phyloP scores from a whole-genome alignment of 805 yeast species.

The Kockiozyma suomiensis region DNA sequence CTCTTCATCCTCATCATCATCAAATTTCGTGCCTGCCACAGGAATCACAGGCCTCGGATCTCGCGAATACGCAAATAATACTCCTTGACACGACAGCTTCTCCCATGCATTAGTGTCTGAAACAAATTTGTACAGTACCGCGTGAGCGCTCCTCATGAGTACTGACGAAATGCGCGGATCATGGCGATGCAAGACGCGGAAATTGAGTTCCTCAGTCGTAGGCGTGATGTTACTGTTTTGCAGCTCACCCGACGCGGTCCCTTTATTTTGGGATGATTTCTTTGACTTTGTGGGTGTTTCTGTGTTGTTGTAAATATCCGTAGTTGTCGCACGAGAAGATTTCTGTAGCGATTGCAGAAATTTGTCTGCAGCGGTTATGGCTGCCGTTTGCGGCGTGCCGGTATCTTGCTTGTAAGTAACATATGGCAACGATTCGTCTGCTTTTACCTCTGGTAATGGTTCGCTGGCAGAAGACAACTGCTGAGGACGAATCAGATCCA shows the following conservation, averaged over 20 bases:
- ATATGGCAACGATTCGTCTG: not conserved
- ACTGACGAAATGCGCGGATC: conserved; percentile 45
- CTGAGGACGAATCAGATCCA: conserved; percentile 1
- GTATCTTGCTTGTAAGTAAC: conserved; percentile 2
- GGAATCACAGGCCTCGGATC: conserved; percentile 10
- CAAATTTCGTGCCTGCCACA: not conserved
- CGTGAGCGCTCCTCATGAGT: conserved; percentile 45
- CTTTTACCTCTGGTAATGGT: not conserved
- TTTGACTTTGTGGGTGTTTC: not conserved
- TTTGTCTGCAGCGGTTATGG: conserved; percentile 11
- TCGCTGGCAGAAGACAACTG: too few species aligned
- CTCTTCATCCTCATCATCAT: not conserved
- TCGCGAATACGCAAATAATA: conserved; percentile 46
- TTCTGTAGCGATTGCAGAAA: conserved; percentile 26
- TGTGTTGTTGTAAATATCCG: not conserved
- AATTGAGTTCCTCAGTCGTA: conserved; percentile 35
- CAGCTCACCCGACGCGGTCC: too few species aligned
- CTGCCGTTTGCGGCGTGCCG: conserved; percentile 9
- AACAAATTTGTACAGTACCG: conserved; percentile 47
- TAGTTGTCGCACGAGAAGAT: not conserved
- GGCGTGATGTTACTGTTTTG: not conserved
- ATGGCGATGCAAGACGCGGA: conserved; percentile 42
- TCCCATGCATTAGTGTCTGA: conserved; percentile 44
- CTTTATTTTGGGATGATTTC: not conserved
- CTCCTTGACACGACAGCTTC: conserved; percentile 45